Base-by-base conservation (phyloP, 139 green algal species). In the Raphidocelis subcapitata region DNA sequence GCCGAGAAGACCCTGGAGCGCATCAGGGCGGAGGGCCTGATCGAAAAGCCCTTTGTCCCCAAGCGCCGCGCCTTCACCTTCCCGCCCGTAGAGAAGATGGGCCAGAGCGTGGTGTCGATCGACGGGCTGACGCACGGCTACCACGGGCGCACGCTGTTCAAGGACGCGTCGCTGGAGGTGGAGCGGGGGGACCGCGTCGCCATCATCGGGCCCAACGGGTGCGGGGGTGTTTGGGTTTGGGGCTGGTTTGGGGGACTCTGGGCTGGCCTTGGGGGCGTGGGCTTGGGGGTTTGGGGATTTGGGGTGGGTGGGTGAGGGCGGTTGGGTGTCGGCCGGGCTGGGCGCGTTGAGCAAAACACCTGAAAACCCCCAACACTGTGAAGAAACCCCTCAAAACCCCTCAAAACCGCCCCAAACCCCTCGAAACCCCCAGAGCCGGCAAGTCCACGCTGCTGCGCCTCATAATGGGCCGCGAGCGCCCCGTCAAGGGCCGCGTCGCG, bases 391-490 rank as follows among this genome's bases (percentile, higher is more conserved):
- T 49, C 8, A 49, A 49, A 49, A 49, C 41, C 41, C 12, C 41
- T 12, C 41, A 12, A 8, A 12, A 8, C 8, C 41, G 8, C 41
- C 41, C 41, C 12, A 8, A 49, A 8, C 8, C 36, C 41, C 36
- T 16, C 67, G 28, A 18, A 3, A 28, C 44, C 15, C 60, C 41
- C 70, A 77, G 70, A 47, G 74, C 84, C 67, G 96, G 96, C 74
- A 99, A 99, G 88, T 92, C 77, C 65, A 99, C 96, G 35, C 87
- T 99, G 73, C 88, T 99, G 74, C 86, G 92, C 16, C 82, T 99
- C 33, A 90, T 99, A 65, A 95, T 98, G 88, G 93, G 92, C 3
- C 75, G 79, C 12, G 95, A 99, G 83, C 62, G 91, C 79, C 85
- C 96, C 8, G 61, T 86, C 32, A 31, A 52, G 23, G 84, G 51